Evolutionary conservation across 495 filamentous ascomycete genomes (phyloP).

Genomic region (Penicillium canescens): DNA sequence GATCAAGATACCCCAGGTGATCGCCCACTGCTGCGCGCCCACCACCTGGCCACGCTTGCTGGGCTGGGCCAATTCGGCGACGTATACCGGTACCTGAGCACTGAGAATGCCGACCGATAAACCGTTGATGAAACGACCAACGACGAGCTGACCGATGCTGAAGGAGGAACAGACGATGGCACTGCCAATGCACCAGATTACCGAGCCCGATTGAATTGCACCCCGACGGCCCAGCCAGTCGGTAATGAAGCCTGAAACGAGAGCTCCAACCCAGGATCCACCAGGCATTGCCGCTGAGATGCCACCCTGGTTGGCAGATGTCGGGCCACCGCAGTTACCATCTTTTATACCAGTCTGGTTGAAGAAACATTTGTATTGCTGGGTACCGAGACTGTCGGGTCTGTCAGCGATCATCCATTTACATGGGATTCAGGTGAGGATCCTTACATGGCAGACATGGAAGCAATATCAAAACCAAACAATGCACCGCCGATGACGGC

Average conservation of each 20-base stretch:
- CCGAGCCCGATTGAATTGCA: conserved; percentile 59
- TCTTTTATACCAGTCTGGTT: conserved; percentile 42
- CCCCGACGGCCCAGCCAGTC: conserved; percentile 66
- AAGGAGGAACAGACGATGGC: conserved; percentile 68
- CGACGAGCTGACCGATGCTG: conserved; percentile 70
- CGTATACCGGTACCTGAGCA: conserved; percentile 75
- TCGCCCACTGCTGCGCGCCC: conserved; percentile 72
- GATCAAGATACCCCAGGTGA: conserved; percentile 77
- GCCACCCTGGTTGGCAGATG: conserved; percentile 51
- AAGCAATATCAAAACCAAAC: conserved; percentile 75
- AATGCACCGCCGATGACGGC: conserved; percentile 56
- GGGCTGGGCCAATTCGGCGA: conserved; percentile 70
- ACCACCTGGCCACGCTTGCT: conserved; percentile 70
- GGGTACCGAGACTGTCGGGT: conserved; percentile 32
- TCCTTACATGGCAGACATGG: conserved; percentile 68
- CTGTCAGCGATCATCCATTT: background rate
- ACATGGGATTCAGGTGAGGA: background rate
- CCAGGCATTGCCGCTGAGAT: conserved; percentile 71
- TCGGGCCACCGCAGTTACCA: conserved; percentile 46
- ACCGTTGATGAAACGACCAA: conserved; percentile 74
- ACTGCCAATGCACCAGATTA: conserved; percentile 67
- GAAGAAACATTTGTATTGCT: conserved; percentile 63
- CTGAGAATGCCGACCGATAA: conserved; percentile 73
- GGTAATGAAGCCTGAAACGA: conserved; percentile 63
- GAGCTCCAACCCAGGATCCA: conserved; percentile 68